phyloP scores from a whole-genome alignment of 2,329 filamentous ascomycete species.

The Sclerotinia sclerotiorum region DNA sequence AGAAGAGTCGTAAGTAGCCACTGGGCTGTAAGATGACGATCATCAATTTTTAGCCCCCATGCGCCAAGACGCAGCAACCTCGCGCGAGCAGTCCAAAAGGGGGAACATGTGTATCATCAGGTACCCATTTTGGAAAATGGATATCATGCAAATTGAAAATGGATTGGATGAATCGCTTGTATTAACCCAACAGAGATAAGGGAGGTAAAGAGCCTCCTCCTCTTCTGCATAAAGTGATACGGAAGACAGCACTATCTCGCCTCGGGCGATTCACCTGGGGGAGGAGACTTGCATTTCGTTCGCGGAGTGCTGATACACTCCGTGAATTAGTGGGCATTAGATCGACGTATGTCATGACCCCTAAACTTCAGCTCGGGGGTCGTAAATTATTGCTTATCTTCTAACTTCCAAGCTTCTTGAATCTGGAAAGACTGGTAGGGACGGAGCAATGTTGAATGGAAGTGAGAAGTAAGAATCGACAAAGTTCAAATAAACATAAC shows the following conservation, averaged over 20 bases:
- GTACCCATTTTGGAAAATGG: not conserved
- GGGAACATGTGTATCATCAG: not conserved
- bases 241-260: not conserved
- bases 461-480: not conserved
- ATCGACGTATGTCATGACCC: no score
- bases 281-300: not conserved
- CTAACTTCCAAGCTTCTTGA: no score
- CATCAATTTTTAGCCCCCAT: not conserved
- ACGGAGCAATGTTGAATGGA: not conserved
- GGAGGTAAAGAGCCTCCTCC: no score
- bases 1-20: not conserved
- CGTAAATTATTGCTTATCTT: no score
- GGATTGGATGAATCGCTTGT: not conserved
- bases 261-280: no score
- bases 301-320: no score
- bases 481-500: not conserved
- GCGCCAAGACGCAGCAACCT: not conserved
- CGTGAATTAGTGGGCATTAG: no score
- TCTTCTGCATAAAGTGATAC: not conserved
- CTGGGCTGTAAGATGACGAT: conserved; percentile 5
- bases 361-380: no score
- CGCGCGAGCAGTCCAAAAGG: conserved; percentile 6
- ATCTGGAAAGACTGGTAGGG: not conserved
- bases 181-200: not conserved
- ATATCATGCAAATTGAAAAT: not conserved